Base-by-base conservation (phyloP, 1,139 yeast species). In the Kodamaea arcana region DNA sequence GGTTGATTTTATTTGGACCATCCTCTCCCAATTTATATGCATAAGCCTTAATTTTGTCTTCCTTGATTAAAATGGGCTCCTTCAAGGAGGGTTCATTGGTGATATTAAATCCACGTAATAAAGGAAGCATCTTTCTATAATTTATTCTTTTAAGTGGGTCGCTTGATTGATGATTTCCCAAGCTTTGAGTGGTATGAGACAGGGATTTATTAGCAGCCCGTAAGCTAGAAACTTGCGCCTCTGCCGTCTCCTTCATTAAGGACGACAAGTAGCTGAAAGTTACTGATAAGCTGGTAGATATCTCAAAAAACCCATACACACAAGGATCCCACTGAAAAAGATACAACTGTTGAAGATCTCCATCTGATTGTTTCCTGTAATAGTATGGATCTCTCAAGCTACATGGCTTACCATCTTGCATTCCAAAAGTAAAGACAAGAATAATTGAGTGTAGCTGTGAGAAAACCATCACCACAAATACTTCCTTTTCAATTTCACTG, bases 391-490 rank as follows among this genome's bases (percentile, higher is more conserved):
- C 72, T 20, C 61, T 58, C 3, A 65, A 41, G 3, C 72, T 58
- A 22, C 48, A 50, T 0, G 81, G 77, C 5, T 51, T 47, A 0
- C 60, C 70, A 23, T 63, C 54, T 11, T 46, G 47, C 12, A 62
- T 36, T 2, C 69, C 71, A 45, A 80, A 71, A 21, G 69, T 70
- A 34, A 65, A 62, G 1, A 69, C 59, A 21, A 75, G 51, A 4
- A 68, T 53, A 9, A 73, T 46, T 0, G 75, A 73, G 8, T 61
- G 54, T 2, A 59, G 42, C 40, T 63, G 69, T 0, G 82, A 75
- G 37, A 65, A 58, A 0, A 75, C 38, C 12, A 65, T 39, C 17
- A 75, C 68, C 22, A 58, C 39, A 33, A 54, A 61, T 4, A 49
- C 41, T 12, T 50, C 51, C 30, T 57, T 27, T 11, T 46, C 47